These are phyloP conservation scores for Begonia masoniana DNA, from an alignment of 306 rosid genomes.

Conservation along the genomic window DNA sequence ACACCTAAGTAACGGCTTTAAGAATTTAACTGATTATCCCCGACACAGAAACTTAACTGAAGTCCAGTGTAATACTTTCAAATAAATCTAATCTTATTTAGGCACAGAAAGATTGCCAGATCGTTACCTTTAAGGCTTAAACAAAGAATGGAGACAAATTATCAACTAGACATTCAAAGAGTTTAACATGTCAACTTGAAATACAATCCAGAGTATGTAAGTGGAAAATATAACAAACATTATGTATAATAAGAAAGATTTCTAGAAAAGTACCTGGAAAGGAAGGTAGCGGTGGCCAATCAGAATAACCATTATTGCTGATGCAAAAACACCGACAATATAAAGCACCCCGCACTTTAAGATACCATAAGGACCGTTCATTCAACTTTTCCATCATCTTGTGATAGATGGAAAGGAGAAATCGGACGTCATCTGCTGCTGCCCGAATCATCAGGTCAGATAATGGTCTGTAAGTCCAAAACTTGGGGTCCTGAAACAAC, in stretches of 20 bases:
- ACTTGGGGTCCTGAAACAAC: slow-evolving; percentile 64
- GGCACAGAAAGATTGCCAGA: too few relatives aligned
- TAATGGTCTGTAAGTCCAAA: slow-evolving; percentile 86
- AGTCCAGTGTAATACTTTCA: too few relatives aligned
- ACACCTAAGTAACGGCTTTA: too few relatives aligned
- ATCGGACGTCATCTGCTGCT: slow-evolving; percentile 97
- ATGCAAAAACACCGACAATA: slow-evolving; percentile 88
- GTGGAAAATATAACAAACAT: too few relatives aligned
- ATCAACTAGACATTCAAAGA: too few relatives aligned
- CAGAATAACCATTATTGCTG: slow-evolving; percentile 38
- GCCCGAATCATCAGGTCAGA: slow-evolving; percentile 90
- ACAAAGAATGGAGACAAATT: too few relatives aligned
- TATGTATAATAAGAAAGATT: background rate
- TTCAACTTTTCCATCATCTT: slow-evolving; percentile 78
- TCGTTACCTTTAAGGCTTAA: too few relatives aligned
- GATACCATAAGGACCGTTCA: slow-evolving; percentile 69
- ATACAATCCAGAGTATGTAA: too few relatives aligned
- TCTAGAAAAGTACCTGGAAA: slow-evolving; percentile 53
- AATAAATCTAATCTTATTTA: too few relatives aligned
- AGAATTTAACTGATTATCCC: too few relatives aligned
- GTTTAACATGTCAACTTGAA: too few relatives aligned
- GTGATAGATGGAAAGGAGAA: slow-evolving; percentile 77
- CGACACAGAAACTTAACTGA: too few relatives aligned
- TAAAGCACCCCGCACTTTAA: slow-evolving; percentile 88
- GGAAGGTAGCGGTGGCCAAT: slow-evolving; percentile 83